Evolutionary conservation across 2,329 filamentous ascomycete genomes (phyloP).

Genomic region (Sordariomycetes sp.): DNA sequence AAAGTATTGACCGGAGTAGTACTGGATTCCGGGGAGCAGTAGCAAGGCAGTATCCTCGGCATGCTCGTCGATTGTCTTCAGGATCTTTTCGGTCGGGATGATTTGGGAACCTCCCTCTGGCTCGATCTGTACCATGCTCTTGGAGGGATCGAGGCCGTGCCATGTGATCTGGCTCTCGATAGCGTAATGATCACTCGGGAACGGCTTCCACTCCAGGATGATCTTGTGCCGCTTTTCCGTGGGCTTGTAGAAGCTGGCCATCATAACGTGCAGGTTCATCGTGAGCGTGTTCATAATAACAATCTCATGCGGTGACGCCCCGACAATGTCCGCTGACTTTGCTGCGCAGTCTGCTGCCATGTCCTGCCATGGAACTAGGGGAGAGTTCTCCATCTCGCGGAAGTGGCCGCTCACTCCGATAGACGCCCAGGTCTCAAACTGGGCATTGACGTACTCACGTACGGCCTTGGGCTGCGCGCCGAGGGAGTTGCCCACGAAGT

Average conservation of each 20-base stretch:
- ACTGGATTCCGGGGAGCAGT: conserved; percentile 78
- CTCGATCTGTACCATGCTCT: conserved; percentile 57
- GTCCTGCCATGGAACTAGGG: conserved; percentile 58
- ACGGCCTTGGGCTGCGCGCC: conserved; percentile 60
- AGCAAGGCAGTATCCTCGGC: conserved; percentile 61
- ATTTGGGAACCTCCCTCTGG: conserved; percentile 35
- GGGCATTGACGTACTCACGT: conserved; percentile 49
- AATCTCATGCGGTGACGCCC: conserved; percentile 55
- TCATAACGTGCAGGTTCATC: conserved; percentile 61
- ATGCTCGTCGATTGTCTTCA: conserved; percentile 62
- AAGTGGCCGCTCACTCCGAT: conserved; percentile 77
- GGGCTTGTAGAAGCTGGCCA: conserved; percentile 71
- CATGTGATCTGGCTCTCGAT: conserved; percentile 63
- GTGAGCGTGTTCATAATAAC: conserved; percentile 77
- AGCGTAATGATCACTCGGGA: conserved; percentile 76
- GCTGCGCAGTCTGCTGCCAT: conserved; percentile 55
- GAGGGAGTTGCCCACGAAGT: conserved; percentile 83
- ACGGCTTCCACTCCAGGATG: conserved; percentile 70
- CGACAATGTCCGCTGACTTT: conserved; percentile 55
- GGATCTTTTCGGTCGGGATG: conserved; percentile 57
- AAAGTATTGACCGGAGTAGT: conserved; percentile 81
- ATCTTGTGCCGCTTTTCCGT: conserved; percentile 51
- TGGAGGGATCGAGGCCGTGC: conserved; percentile 49
- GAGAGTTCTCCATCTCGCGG: conserved; percentile 49
- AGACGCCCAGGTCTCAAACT: conserved; percentile 65